A percentile compares a stretch with the other conserved stretches of the same genome.
Conservation (phyloP, 805 yeast genomes). For the Blastobotrys americana region DNA sequence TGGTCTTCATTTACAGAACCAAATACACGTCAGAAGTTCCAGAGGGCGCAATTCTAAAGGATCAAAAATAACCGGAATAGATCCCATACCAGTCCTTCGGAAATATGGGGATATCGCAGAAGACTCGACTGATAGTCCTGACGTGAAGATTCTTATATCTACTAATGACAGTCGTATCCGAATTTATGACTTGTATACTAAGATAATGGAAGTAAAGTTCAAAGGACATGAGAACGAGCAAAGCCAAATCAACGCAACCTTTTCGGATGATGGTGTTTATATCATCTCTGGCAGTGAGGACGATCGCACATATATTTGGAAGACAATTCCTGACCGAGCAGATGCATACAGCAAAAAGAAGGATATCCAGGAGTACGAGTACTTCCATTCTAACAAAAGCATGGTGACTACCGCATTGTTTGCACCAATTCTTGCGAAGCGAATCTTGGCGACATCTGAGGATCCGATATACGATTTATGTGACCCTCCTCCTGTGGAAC, state of each 20-base stretch:
- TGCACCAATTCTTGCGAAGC: slow-evolving; percentile 66
- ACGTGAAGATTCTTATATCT: slow-evolving; percentile 49
- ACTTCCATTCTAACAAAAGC: slow-evolving; percentile 71
- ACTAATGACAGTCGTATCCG: slow-evolving; percentile 79
- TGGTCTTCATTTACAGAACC: slow-evolving; percentile 49
- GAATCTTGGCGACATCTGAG: slow-evolving; percentile 60
- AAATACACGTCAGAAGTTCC: slow-evolving; percentile 34
- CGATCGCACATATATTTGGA: slow-evolving; percentile 82
- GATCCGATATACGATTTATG: slow-evolving; percentile 69
- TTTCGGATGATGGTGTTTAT: slow-evolving; percentile 49
- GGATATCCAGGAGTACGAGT: slow-evolving; percentile 47
- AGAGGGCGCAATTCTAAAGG: slow-evolving; percentile 33
- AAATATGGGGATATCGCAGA: not conserved
- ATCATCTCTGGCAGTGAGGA: slow-evolving; percentile 82
- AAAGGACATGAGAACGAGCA: slow-evolving; percentile 67
- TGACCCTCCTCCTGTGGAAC: slow-evolving; percentile 28
- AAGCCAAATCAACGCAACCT: slow-evolving; percentile 62
- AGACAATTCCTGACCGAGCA: slow-evolving; percentile 25
- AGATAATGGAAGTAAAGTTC: slow-evolving; percentile 54
- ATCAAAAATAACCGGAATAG: slow-evolving; percentile 72
- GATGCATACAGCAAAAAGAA: slow-evolving; percentile 25
- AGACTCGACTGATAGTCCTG: slow-evolving; percentile 15
- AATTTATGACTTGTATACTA: slow-evolving; percentile 48
- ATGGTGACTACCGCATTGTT: slow-evolving; percentile 68
- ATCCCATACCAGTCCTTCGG: slow-evolving; percentile 27